phyloP scores from a whole-genome alignment of 1,284 basidiomycete species.

The Mycena sp. region DNA sequence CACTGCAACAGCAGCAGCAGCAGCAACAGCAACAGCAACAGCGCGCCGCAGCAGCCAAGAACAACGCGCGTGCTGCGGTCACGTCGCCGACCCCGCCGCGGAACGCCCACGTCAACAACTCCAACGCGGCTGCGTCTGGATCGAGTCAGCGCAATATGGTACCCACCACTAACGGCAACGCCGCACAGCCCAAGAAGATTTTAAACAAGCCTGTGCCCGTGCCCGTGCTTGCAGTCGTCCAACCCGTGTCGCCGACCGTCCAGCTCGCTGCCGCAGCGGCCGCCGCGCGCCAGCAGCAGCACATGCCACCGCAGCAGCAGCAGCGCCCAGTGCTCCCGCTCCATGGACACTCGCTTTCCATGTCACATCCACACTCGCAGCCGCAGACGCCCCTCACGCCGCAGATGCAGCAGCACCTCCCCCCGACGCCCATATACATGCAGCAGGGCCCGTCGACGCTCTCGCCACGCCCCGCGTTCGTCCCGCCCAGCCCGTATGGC shows the following conservation, averaged over 20 bases:
- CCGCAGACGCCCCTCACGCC: slow-evolving; percentile 53
- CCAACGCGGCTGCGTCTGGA: slow-evolving; percentile 19
- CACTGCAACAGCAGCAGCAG: slow-evolving; percentile 42
- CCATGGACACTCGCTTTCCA: slow-evolving; percentile 32
- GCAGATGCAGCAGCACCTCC: slow-evolving; percentile 51
- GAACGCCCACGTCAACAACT: slow-evolving; percentile 36
- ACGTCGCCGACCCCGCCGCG: slow-evolving; percentile 50
- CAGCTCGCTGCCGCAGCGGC: slow-evolving; percentile 21
- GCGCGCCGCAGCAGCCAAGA: slow-evolving; percentile 30
- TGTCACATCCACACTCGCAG: slow-evolving; percentile 37
- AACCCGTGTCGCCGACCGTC: slow-evolving; percentile 33
- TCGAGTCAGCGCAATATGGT: slow-evolving; percentile 17
- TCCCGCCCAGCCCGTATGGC: slow-evolving; percentile 56
- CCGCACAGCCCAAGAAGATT: slow-evolving; percentile 58
- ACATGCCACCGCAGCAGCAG: slow-evolving; percentile 40
- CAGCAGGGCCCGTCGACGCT: slow-evolving; percentile 35
- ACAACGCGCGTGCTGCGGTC: slow-evolving; percentile 54
- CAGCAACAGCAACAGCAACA: slow-evolving; percentile 45
- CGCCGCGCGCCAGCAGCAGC: slow-evolving; percentile 41
- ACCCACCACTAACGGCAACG: slow-evolving; percentile 43
- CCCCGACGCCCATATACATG: slow-evolving; percentile 36
- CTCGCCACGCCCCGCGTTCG: slow-evolving; percentile 29
- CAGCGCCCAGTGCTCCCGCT: slow-evolving; percentile 41
- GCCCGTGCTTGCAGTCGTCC: slow-evolving; percentile 35
- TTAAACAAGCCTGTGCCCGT: slow-evolving; percentile 42